phyloP scores from a whole-genome alignment of 352 stramenopile species.

The Plasmopara halstedii region DNA sequence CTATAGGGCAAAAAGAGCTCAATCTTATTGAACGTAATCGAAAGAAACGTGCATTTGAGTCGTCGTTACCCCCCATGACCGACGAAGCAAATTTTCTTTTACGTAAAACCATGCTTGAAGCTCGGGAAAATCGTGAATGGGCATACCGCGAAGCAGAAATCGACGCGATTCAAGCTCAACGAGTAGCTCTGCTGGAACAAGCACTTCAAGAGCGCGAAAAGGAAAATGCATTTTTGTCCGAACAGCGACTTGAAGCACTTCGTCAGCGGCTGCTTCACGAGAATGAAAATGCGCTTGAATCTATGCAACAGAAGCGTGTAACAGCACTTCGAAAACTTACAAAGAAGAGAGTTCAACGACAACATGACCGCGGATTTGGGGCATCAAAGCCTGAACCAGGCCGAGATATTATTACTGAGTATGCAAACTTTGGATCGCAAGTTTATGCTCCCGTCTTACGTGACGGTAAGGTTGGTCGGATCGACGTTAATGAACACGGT shows the following conservation, averaged over 20 bases:
- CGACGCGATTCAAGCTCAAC: constrained; percentile 72
- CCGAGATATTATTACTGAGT: constrained; percentile 87
- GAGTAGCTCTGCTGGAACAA: constrained; percentile 67
- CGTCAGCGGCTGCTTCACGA: constrained; percentile 68
- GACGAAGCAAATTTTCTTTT: constrained; percentile 89
- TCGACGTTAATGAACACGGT: constrained; percentile 43
- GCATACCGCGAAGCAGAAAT: constrained; percentile 86
- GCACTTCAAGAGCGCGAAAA: constrained; percentile 84
- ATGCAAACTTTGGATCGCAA: constrained; percentile 70
- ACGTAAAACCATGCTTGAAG: constrained; percentile 89
- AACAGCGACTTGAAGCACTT: constrained; percentile 87
- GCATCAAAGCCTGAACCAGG: constrained; percentile 27
- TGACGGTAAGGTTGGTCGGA: constrained; percentile 45
- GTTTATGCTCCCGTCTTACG: constrained; percentile 82
- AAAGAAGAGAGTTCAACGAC: constrained; percentile 66
- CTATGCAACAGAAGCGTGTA: constrained; percentile 83
- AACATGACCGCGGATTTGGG: constrained; percentile 16
- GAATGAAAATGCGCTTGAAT: constrained; percentile 66
- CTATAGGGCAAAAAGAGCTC: constrained; percentile 76
- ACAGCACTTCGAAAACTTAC: constrained; percentile 86
- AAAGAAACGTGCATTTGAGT: constrained; percentile 80
- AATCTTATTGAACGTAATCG: constrained; percentile 88
- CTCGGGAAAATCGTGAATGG: constrained; percentile 88
- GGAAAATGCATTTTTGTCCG: constrained; percentile 86
- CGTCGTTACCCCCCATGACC: constrained; percentile 88